Conservation (phyloP, 2,329 filamentous ascomycete species). For the Aspergillus unguis region DNA sequence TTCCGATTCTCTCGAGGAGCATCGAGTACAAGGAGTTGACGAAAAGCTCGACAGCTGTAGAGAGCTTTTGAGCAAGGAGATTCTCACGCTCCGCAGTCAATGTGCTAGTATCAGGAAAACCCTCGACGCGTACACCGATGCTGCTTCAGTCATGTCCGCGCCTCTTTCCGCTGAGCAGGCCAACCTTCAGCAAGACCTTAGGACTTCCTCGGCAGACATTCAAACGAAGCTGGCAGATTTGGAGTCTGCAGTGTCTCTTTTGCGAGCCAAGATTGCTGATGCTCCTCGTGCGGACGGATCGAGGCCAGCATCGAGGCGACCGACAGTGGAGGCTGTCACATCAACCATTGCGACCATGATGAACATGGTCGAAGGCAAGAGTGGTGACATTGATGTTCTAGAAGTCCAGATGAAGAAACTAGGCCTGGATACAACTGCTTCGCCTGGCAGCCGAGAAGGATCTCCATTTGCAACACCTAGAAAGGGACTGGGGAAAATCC, state of each 20-base stretch:
- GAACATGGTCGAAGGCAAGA: constrained; percentile 83
- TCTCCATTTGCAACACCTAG: constrained; percentile 39
- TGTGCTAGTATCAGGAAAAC: constrained; percentile 74
- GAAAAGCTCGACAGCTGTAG: constrained; percentile 67
- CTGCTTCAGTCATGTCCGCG: constrained; percentile 64
- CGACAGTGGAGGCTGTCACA: constrained; percentile 87
- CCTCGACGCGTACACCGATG: constrained; percentile 67
- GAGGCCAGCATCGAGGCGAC: constrained; percentile 48
- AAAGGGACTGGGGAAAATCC: constrained; percentile 31
- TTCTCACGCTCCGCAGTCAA: constrained; percentile 68
- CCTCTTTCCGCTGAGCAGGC: constrained; percentile 82
- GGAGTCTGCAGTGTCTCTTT: constrained; percentile 74
- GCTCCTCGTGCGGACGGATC: constrained; percentile 48
- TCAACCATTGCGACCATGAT: constrained; percentile 93
- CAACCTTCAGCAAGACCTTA: constrained; percentile 77
- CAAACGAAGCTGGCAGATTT: constrained; percentile 71
- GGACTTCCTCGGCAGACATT: constrained; percentile 70
- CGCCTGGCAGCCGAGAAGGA: constrained; percentile 32
- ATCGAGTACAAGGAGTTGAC: constrained; percentile 65
- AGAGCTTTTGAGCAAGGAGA: constrained; percentile 63
- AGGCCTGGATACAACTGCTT: constrained; percentile 43
- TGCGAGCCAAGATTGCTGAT: constrained; percentile 73
- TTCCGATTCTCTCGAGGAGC: constrained; percentile 61
- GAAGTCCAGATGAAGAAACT: constrained; percentile 81
- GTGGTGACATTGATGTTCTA: constrained; percentile 83